Evolutionary conservation across 73 alveolate species (phyloP).

Genomic region (Blepharisma stoltei): DNA sequence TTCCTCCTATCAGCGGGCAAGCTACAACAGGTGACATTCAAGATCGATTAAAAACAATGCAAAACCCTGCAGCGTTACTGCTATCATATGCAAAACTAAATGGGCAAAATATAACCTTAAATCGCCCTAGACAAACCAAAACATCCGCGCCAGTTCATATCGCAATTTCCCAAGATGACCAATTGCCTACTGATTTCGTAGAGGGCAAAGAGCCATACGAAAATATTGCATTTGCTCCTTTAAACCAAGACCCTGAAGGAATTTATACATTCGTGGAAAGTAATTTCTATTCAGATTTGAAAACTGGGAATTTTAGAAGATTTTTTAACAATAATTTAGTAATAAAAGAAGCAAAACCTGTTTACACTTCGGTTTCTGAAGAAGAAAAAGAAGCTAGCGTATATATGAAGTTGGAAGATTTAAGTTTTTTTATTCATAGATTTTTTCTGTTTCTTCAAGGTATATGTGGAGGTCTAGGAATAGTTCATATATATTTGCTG

Average conservation of each 20-base stretch:
- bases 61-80: not conserved
- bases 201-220: slow-evolving; percentile 5
- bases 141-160: slow-evolving; percentile 25
- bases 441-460: slow-evolving; percentile 14
- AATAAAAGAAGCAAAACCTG: not conserved
- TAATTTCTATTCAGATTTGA: not conserved
- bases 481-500: slow-evolving; percentile 13
- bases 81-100: not conserved
- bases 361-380: not conserved
- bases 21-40: slow-evolving; percentile 1
- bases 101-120: not conserved
- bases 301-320: slow-evolving; percentile 18
- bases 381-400: not conserved
- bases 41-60: not conserved
- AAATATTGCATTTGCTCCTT: slow-evolving; percentile 2
- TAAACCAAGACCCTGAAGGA: slow-evolving; percentile 17
- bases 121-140: slow-evolving; percentile 21
- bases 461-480: not conserved
- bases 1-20: not conserved
- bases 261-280: slow-evolving; percentile 16
- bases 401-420: not conserved
- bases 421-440: not conserved
- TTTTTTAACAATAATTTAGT: not conserved
- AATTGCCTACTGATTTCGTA: not conserved
- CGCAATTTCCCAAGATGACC: slow-evolving; percentile 11